Conservation (phyloP, 305 asterid species). For the Plantago coronopus region DNA sequence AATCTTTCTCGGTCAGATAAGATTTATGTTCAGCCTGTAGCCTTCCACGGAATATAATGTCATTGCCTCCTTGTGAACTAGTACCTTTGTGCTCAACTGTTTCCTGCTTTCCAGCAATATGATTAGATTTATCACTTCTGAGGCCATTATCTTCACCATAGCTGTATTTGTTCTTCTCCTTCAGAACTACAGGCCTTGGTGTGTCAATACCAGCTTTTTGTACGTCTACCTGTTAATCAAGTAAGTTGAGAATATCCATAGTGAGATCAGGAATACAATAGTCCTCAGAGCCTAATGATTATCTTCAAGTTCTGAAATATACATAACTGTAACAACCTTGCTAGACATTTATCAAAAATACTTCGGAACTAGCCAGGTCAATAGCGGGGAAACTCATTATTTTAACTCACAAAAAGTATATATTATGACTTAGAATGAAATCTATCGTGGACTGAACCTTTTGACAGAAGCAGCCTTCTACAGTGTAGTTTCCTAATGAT, state of each 20-base stretch:
- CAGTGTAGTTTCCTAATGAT: too few relatives aligned
- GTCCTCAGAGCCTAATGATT: neutral
- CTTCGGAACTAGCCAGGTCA: too few relatives aligned
- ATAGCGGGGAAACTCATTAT: neutral
- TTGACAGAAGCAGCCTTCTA: too few relatives aligned
- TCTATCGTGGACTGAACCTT: neutral
- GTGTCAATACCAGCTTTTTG: slow-evolving; percentile 29
- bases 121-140: slow-evolving; percentile 41
- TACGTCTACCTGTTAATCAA: slow-evolving; percentile 31
- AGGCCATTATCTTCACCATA: slow-evolving; percentile 32
- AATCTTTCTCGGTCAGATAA: slow-evolving; percentile 29
- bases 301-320: too few relatives aligned
- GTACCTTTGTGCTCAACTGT: slow-evolving; percentile 29
- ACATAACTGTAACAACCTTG: too few relatives aligned
- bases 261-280: neutral
- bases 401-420: neutral
- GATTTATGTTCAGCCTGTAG: slow-evolving; percentile 34
- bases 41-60: slow-evolving; percentile 27
- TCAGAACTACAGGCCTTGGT: slow-evolving; percentile 31
- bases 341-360: too few relatives aligned
- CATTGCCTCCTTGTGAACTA: slow-evolving; percentile 34
- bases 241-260: slow-evolving; percentile 13
- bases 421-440: neutral
- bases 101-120: slow-evolving; percentile 35
- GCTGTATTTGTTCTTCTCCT: slow-evolving; percentile 31